Conservation (phyloP, 2,329 filamentous ascomycete genomes). For the Ophiostoma quercus region DNA sequence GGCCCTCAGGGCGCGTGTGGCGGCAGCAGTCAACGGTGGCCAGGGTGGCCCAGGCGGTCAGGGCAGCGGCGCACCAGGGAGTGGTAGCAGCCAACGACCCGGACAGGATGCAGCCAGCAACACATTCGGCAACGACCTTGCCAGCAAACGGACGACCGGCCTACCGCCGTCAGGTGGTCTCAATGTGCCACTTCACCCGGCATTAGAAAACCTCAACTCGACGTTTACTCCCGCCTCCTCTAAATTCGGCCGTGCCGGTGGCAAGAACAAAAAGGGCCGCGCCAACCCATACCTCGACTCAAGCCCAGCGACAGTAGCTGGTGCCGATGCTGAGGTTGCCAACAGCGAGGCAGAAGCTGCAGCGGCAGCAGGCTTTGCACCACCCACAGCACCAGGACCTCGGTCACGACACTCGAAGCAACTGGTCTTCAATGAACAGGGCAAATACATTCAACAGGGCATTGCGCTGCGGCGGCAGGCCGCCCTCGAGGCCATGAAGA, state of each 20-base stretch:
- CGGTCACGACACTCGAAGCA: constrained; percentile 67
- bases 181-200: constrained; percentile 72
- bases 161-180: constrained; percentile 52
- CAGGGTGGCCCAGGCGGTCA: neutral
- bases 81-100: neutral
- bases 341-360: constrained; percentile 59
- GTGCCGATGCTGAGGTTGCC: constrained; percentile 53
- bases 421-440: constrained; percentile 87
- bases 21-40: constrained; percentile 56
- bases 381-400: constrained; percentile 41
- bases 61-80: neutral
- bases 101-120: constrained; percentile 37
- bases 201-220: constrained; percentile 55
- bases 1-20: constrained; percentile 72
- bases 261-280: constrained; percentile 19
- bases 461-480: constrained; percentile 83
- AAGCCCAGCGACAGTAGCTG: constrained; percentile 49
- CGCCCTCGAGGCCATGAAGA: constrained; percentile 89
- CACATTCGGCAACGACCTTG: constrained; percentile 33
- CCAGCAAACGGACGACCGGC: constrained; percentile 21
- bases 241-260: constrained; percentile 20
- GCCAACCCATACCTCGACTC: constrained; percentile 79
- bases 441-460: constrained; percentile 94
- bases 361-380: constrained; percentile 44
- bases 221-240: constrained; percentile 41